Percentiles rank a stretch among this genome's conserved stretches.
Conservation (phyloP, 2,329 filamentous ascomycete genomes). For the Cylindrodendrum hubeiense region DNA sequence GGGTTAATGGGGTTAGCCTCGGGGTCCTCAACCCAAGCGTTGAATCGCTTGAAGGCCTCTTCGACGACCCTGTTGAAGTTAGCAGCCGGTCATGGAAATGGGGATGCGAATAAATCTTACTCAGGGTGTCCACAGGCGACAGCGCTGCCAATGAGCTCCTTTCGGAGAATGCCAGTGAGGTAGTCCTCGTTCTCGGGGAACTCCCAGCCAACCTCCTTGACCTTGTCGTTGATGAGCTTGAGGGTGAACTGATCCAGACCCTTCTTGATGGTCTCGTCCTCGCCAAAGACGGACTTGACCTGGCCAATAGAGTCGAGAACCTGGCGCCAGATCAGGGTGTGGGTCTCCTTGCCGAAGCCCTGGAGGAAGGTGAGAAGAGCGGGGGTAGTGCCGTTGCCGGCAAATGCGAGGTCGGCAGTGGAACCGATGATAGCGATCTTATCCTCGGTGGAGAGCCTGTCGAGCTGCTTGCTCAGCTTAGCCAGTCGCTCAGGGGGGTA, state of each 20-base stretch:
- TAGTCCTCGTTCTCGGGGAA: conserved; percentile 84
- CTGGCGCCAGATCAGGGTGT: conserved; percentile 91
- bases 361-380: conserved; percentile 87
- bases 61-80: conserved; percentile 67
- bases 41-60: conserved; percentile 84
- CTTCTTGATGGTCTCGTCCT: conserved; percentile 77
- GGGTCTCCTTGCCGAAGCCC: conserved; percentile 84
- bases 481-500: conserved; percentile 87
- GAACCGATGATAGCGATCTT: conserved; percentile 95
- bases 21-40: conserved; percentile 79
- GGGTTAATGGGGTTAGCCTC: conserved; percentile 80
- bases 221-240: conserved; percentile 80
- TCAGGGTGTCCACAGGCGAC: conserved; percentile 81
- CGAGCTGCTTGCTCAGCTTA: conserved; percentile 82
- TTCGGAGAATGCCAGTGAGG: conserved; percentile 84
- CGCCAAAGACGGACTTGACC: conserved; percentile 87
- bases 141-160: conserved; percentile 82
- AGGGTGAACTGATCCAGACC: conserved; percentile 84
- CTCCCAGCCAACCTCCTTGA: conserved; percentile 88
- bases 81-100: conserved; percentile 31
- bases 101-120: conserved; percentile 59
- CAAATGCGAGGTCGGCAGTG: conserved; percentile 87
- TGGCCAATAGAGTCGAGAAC: conserved; percentile 81
- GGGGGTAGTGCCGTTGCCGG: conserved; percentile 85
- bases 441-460: conserved; percentile 84